Evolutionary conservation across 345 rosid species (phyloP).

Genomic region (Triadica sebifera): DNA sequence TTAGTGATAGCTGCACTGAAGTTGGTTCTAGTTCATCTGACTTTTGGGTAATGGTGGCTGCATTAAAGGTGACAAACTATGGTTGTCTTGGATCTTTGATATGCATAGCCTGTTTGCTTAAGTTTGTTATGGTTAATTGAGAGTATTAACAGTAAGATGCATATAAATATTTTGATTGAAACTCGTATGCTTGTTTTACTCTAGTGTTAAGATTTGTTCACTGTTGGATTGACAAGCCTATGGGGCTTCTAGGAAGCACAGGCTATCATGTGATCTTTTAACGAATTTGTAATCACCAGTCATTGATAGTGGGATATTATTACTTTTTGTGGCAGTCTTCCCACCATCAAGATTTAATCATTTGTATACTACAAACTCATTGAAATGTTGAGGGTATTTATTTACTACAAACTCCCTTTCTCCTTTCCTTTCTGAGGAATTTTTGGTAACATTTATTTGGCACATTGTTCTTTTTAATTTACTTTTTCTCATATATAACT

Average conservation of each 20-base stretch:
- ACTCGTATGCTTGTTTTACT: not conserved
- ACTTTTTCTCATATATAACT: not conserved
- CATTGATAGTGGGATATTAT: not conserved
- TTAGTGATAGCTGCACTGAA: slow-evolving; percentile 63
- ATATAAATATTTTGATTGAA: not conserved
- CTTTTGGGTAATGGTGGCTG: slow-evolving; percentile 98
- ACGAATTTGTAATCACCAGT: not conserved
- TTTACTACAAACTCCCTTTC: too few species aligned
- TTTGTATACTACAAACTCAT: not conserved
- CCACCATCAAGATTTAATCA: not conserved
- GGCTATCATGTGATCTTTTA: not conserved
- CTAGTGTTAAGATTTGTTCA: slow-evolving; percentile 5
- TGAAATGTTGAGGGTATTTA: not conserved
- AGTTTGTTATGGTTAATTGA: not conserved
- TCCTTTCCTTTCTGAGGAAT: not conserved
- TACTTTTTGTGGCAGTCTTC: not conserved
- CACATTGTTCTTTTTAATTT: not conserved
- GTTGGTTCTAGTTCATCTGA: slow-evolving; percentile 64
- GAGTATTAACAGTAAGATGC: not conserved
- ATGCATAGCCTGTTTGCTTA: not conserved
- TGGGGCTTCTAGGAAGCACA: not conserved
- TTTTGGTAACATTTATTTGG: not conserved
- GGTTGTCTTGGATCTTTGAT: slow-evolving; percentile 14
- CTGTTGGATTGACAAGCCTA: too few species aligned
- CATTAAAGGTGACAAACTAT: slow-evolving; percentile 69